Conservation (phyloP, 352 stramenopile species). For the Peronospora belbahrii region DNA sequence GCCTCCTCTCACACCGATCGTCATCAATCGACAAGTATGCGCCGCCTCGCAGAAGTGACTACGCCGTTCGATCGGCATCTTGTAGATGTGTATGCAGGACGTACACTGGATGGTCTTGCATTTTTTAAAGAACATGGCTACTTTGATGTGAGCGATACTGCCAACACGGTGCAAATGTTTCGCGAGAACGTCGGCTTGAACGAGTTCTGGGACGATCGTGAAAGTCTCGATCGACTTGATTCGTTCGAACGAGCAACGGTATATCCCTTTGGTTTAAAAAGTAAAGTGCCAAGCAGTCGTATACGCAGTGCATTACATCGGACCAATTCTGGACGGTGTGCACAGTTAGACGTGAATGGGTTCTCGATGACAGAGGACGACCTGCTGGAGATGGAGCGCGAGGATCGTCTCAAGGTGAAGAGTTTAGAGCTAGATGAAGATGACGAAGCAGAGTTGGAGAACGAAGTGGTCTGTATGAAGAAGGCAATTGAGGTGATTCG, state of each 20-base stretch:
- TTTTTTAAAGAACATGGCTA: conserved; percentile 76
- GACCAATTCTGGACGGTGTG: conserved; percentile 34
- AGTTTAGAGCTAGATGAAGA: conserved; percentile 51
- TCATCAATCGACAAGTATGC: conserved; percentile 2
- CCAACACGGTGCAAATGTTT: conserved; percentile 76
- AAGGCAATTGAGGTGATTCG: conserved; percentile 56
- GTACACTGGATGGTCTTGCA: conserved; percentile 35
- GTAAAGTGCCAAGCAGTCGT: conserved; percentile 26
- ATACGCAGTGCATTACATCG: conserved; percentile 21
- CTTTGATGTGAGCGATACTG: conserved; percentile 59
- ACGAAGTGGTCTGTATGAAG: conserved; percentile 39
- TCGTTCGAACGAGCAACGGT: conserved; percentile 19
- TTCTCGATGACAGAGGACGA: conserved; percentile 48
- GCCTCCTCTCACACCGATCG: conserved; percentile 8
- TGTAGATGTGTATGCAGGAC: conserved; percentile 48
- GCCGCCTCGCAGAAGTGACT: conserved; percentile 9
- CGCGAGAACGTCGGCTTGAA: conserved; percentile 58
- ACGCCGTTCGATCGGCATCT: conserved; percentile 58
- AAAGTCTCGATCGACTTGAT: conserved; percentile 26
- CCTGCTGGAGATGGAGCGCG: conserved; percentile 39
- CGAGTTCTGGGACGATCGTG: conserved; percentile 52
- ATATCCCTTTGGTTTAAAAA: conserved; percentile 25
- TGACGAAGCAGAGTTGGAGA: conserved; percentile 43
- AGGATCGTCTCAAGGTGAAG: conserved; percentile 40
- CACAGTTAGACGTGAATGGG: conserved; percentile 49